Conservation (phyloP, 257 asterid genomes). For the Solanum peruvianum region DNA sequence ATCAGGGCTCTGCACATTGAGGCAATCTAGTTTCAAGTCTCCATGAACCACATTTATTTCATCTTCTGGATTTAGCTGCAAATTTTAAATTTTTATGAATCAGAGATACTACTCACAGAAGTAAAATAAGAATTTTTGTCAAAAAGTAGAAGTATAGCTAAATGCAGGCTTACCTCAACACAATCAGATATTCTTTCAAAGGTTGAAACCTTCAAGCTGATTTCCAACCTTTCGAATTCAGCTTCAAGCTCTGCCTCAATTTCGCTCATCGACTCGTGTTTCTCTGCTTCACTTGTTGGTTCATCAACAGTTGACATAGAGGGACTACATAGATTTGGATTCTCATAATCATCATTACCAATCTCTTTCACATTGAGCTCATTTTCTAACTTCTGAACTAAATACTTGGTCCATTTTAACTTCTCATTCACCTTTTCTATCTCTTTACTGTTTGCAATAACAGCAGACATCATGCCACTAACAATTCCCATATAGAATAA, state of each 20-base stretch:
- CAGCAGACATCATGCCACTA: constrained; percentile 42
- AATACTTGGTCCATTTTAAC: constrained; percentile 34
- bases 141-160: background rate
- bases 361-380: constrained; percentile 53
- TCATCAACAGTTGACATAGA: constrained; percentile 11
- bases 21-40: constrained; percentile 18
- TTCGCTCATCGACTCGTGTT: constrained; percentile 29
- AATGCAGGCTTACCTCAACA: constrained; percentile 31
- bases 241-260: constrained; percentile 79
- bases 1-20: background rate
- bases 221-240: constrained; percentile 66
- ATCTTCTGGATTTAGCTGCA: constrained; percentile 39
- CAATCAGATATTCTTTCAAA: constrained; percentile 18
- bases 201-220: constrained; percentile 26
- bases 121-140: background rate
- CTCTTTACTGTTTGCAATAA: constrained; percentile 24
- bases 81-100: background rate
- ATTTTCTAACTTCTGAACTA: constrained; percentile 58
- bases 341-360: constrained; percentile 10
- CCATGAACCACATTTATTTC: constrained; percentile 29
- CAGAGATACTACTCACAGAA: background rate
- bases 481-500: constrained; percentile 46
- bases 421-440: constrained; percentile 31
- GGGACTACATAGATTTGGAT: constrained; percentile 1
- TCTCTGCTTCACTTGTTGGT: constrained; percentile 9